phyloP scores from a whole-genome alignment of 345 rosid genomes.

The Citrus maxima region DNA sequence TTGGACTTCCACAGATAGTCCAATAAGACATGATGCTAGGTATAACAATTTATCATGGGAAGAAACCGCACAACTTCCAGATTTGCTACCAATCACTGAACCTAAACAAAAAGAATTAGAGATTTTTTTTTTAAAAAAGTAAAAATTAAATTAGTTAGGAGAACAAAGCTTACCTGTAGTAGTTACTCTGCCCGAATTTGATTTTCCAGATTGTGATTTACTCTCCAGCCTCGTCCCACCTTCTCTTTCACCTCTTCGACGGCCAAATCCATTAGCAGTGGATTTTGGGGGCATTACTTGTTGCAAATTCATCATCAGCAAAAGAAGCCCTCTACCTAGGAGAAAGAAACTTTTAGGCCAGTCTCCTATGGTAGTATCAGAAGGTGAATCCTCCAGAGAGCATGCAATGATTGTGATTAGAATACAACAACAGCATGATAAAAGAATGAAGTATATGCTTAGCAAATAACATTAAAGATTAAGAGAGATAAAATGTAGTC shows the following conservation, averaged over 20 bases:
- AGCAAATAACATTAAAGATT: neutral
- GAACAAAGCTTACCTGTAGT: constrained; percentile 42
- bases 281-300: constrained; percentile 45
- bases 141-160: neutral
- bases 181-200: constrained; percentile 36
- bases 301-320: constrained; percentile 48
- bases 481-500: neutral
- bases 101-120: constrained; percentile 21
- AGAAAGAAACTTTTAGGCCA: constrained; percentile 8
- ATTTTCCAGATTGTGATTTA: constrained; percentile 56
- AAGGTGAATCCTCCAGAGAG: neutral
- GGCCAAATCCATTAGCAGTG: constrained; percentile 63
- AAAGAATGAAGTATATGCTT: neutral
- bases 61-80: constrained; percentile 47
- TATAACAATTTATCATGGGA: constrained; percentile 70
- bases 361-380: neutral
- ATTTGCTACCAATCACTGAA: constrained; percentile 38
- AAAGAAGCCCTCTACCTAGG: constrained; percentile 10
- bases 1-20: constrained; percentile 84
- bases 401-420: neutral
- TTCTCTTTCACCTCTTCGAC: constrained; percentile 61
- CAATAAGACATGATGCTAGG: constrained; percentile 66
- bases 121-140: neutral
- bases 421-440: neutral
- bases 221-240: constrained; percentile 44